phyloP scores from a whole-genome alignment of 2,329 filamentous ascomycete genomes.

The Colletotrichum cordylinicola region DNA sequence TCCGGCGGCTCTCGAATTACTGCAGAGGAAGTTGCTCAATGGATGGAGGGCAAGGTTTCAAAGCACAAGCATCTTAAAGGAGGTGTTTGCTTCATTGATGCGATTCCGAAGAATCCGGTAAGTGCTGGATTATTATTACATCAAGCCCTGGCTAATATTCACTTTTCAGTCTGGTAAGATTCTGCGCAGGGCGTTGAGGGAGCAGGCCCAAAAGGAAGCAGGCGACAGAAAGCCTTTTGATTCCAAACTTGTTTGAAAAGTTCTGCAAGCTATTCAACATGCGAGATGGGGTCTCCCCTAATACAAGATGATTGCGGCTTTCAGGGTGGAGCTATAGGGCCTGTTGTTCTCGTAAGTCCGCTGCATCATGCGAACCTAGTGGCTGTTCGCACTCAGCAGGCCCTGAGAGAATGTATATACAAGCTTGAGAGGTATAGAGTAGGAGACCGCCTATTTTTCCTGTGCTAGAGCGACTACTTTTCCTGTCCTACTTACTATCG shows the following conservation, averaged over 20 bases:
- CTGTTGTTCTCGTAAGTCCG: too few species aligned
- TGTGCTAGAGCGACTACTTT: too few species aligned
- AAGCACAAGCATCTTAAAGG: neutral
- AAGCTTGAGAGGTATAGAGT: neutral
- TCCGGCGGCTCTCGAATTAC: neutral
- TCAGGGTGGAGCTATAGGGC: neutral
- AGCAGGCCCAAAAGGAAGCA: neutral
- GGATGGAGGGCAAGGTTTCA: neutral
- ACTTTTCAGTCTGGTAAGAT: neutral
- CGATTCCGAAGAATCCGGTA: neutral
- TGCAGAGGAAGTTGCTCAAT: neutral
- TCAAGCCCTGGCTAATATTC: neutral
- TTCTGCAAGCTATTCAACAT: rapidly evolving
- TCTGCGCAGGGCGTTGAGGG: neutral
- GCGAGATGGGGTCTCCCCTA: rapidly evolving
- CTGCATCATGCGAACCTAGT: too few species aligned
- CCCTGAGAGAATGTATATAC: too few species aligned
- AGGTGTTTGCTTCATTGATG: neutral
- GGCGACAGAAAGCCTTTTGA: neutral
- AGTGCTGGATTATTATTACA: neutral
- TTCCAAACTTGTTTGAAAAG: neutral
- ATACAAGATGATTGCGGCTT: neutral
- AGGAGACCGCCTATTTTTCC: too few species aligned
- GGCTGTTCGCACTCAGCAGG: too few species aligned
- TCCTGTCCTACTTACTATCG: too few species aligned